Evolutionary conservation across 352 stramenopile genomes (phyloP).

Genomic region (Phytophthora uliginosa): DNA sequence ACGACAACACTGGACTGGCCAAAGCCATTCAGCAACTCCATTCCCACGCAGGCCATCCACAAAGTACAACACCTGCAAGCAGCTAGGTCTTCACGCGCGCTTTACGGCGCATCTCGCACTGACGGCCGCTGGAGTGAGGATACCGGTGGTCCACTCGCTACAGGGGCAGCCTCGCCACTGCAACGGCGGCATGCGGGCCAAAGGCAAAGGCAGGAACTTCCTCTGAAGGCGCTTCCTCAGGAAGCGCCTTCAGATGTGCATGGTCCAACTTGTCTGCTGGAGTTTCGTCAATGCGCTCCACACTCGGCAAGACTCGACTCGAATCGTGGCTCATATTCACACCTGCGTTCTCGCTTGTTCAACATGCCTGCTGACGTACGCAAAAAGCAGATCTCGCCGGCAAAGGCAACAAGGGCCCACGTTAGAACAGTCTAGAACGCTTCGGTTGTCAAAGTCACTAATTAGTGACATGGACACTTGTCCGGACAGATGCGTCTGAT

Average conservation of each 20-base stretch:
- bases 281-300: background rate
- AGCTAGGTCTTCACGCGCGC: background rate
- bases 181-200: background rate
- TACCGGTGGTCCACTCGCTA: background rate
- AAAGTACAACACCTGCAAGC: background rate
- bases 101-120: background rate
- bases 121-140: background rate
- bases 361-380: conserved; percentile 27
- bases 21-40: too few species aligned
- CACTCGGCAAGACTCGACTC: background rate
- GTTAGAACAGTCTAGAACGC: background rate
- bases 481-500: background rate
- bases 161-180: background rate
- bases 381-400: conserved; percentile 1
- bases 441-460: background rate
- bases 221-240: too few species aligned
- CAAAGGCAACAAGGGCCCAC: background rate
- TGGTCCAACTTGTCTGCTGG: background rate
- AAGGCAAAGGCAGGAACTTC: background rate
- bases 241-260: background rate
- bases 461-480: conserved; percentile 28
- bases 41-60: too few species aligned
- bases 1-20: too few species aligned
- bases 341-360: conserved; percentile 14
- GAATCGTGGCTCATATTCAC: background rate